Evolutionary conservation across 768 basidiomycete genomes (phyloP).

Genomic region (Terana coerulea): DNA sequence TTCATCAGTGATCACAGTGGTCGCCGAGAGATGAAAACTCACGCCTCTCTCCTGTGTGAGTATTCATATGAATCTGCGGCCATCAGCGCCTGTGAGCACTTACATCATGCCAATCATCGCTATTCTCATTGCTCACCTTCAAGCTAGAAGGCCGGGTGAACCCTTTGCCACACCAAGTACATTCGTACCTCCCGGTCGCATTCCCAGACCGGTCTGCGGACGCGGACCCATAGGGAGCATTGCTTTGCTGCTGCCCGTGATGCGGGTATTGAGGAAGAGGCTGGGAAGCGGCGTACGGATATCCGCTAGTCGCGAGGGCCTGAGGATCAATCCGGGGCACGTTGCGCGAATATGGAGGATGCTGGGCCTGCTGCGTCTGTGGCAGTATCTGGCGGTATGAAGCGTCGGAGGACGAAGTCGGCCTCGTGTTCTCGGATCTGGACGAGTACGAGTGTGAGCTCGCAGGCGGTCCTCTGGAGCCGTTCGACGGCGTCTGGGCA

Average conservation of each 20-base stretch:
- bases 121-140: conserved; percentile 46
- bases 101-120: conserved; percentile 7
- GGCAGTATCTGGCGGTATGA: conserved; percentile 13
- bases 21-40: conserved; percentile 28
- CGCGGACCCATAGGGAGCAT: conserved; percentile 13
- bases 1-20: conserved; percentile 9
- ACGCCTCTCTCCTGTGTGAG: conserved; percentile 86
- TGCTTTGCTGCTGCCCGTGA: conserved; percentile 21
- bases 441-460: conserved; percentile 10
- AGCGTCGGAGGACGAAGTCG: conserved; percentile 15
- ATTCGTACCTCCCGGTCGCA: conserved; percentile 63
- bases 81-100: conserved; percentile 8
- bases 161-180: conserved; percentile 73
- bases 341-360: conserved; percentile 14
- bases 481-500: not conserved
- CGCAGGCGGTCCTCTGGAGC: conserved; percentile 19
- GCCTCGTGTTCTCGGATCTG: conserved; percentile 9
- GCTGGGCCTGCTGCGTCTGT: conserved; percentile 10
- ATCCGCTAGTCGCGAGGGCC: conserved; percentile 22
- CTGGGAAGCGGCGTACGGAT: conserved; percentile 33
- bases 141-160: conserved; percentile 83
- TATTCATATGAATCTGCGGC: conserved; percentile 73
- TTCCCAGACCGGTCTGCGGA: conserved; percentile 18
- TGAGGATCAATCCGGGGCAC: conserved; percentile 12
- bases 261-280: conserved; percentile 43